Conservation (phyloP, 257 asterid genomes). For the Anisodus acutangulus region DNA sequence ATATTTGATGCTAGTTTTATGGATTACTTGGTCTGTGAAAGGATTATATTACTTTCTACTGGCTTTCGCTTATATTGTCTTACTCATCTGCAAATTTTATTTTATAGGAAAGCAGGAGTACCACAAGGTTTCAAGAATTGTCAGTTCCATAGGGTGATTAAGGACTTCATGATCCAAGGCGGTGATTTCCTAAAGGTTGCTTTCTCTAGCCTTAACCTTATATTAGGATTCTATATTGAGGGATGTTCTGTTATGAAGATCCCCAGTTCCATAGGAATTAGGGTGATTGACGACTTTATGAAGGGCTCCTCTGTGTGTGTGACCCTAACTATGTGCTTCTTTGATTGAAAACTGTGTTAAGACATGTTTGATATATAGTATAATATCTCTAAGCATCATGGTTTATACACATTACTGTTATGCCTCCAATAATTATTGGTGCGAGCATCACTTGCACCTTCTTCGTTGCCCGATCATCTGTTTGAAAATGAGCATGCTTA, state of each 20-base stretch:
- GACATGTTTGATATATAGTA: neutral
- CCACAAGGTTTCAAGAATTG: slow-evolving; percentile 90
- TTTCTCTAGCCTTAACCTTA: slow-evolving; percentile 20
- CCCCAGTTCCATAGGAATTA: slow-evolving; percentile 7
- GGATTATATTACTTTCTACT: neutral
- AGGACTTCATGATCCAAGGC: slow-evolving; percentile 96
- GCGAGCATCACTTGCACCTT: neutral
- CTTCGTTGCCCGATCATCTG: neutral
- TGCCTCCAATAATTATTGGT: neutral
- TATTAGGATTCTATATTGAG: neutral
- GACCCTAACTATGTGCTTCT: neutral
- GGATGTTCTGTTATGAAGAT: neutral
- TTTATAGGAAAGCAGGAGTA: slow-evolving; percentile 79
- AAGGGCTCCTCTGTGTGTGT: neutral
- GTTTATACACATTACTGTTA: neutral
- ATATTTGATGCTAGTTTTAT: neutral
- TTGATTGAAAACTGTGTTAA: neutral
- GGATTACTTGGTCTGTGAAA: neutral
- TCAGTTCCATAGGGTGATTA: slow-evolving; percentile 93
- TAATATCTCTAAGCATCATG: neutral
- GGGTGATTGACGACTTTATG: neutral
- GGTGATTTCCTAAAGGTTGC: slow-evolving; percentile 95
- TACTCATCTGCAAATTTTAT: slow-evolving; percentile 36
- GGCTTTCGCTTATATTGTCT: slow-evolving; percentile 3
- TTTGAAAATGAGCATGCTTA: neutral